Evolutionary conservation across 768 basidiomycete genomes (phyloP).

Genomic region (Mycena rebaudengoi): DNA sequence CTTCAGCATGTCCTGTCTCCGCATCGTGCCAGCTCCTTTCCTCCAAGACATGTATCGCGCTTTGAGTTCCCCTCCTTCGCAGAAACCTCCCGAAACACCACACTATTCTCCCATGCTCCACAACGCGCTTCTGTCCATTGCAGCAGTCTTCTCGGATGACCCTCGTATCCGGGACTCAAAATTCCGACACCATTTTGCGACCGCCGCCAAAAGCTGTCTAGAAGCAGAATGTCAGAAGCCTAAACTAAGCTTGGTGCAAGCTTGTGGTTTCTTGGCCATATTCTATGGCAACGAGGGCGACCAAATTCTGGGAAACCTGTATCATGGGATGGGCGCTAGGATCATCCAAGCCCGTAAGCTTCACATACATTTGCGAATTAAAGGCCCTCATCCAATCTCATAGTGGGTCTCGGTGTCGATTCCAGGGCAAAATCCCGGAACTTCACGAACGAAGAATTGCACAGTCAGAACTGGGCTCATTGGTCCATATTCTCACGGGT

Average conservation of each 20-base stretch:
- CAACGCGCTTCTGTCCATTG: constrained; percentile 50
- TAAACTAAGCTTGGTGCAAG: constrained; percentile 31
- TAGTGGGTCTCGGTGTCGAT: constrained; percentile 52
- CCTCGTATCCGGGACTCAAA: constrained; percentile 23
- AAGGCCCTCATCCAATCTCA: not conserved
- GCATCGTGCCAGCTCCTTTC: constrained; percentile 50
- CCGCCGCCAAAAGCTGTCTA: constrained; percentile 21
- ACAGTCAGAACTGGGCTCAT: constrained; percentile 50
- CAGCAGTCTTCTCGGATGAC: constrained; percentile 28
- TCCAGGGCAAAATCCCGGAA: constrained; percentile 48
- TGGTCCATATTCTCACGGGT: constrained; percentile 48
- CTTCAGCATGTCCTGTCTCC: constrained; percentile 49
- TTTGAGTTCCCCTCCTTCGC: constrained; percentile 34
- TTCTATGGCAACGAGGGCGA: constrained; percentile 26
- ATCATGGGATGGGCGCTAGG: constrained; percentile 22
- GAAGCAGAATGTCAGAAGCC: constrained; percentile 29
- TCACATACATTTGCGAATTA: not conserved
- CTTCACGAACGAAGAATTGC: constrained; percentile 44
- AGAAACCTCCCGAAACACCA: constrained; percentile 37
- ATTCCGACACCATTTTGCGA: constrained; percentile 21
- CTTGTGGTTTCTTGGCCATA: constrained; percentile 26
- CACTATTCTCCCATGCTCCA: constrained; percentile 64
- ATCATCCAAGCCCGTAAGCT: constrained; percentile 15
- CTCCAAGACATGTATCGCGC: constrained; percentile 51
- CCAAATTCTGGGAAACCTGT: constrained; percentile 27